Percentiles rank a stretch among this genome's conserved stretches.
phyloP scores from a whole-genome alignment of 768 basidiomycete species.

The Erythrobasidium yunnanense region DNA sequence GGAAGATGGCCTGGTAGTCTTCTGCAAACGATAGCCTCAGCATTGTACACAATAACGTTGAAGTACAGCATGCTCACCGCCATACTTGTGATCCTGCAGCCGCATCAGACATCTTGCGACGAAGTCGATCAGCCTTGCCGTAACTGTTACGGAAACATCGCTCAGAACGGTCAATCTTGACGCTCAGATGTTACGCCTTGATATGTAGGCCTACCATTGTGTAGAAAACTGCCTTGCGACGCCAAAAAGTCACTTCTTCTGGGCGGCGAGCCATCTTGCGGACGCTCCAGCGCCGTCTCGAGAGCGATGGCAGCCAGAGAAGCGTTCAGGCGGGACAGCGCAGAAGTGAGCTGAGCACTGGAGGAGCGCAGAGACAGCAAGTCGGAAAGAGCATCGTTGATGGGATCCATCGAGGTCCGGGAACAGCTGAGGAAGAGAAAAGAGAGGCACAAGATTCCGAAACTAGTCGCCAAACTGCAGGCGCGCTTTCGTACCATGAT shows the following conservation, averaged over 20 bases:
- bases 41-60: too few species aligned
- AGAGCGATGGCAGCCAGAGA: neutral
- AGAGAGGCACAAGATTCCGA: too few species aligned
- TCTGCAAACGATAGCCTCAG: neutral
- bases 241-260: neutral
- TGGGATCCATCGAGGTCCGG: neutral
- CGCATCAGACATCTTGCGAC: slow-evolving; percentile 11
- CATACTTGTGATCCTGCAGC: slow-evolving; percentile 24
- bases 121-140: slow-evolving; percentile 20
- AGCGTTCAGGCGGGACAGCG: neutral
- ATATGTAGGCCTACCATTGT: neutral
- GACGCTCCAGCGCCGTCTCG: neutral
- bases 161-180: neutral
- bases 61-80: too few species aligned
- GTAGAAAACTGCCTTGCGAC: neutral
- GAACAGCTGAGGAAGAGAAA: too few species aligned
- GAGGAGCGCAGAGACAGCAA: slow-evolving; percentile 2
- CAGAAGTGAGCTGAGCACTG: neutral
- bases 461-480: too few species aligned
- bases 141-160: neutral
- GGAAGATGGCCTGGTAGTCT: slow-evolving; percentile 24
- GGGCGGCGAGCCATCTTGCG: neutral
- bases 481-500: too few species aligned
- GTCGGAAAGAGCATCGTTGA: neutral
- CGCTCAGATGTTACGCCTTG: neutral